Evolutionary conservation across 208 protist species (phyloP).

Genomic region (Zelonia costaricensis): DNA sequence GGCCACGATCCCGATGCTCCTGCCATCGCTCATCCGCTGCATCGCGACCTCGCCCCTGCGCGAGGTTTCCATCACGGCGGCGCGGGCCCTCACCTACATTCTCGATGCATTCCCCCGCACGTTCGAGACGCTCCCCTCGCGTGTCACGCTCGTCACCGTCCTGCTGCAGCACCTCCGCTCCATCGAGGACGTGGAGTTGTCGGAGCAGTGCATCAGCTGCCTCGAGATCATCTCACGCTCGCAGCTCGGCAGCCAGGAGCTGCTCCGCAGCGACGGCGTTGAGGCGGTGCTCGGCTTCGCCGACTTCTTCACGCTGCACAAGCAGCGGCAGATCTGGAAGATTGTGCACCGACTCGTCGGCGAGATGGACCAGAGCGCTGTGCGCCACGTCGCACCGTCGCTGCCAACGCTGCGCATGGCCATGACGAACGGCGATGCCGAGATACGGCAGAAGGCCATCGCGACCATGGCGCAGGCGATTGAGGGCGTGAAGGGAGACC

Average conservation of each 20-base stretch:
- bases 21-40: conserved; percentile 70
- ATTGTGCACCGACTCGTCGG: conserved; percentile 75
- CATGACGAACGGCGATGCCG: conserved; percentile 62
- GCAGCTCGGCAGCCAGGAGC: conserved; percentile 25
- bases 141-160: conserved; percentile 43
- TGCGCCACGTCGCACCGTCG: conserved; percentile 49
- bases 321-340: conserved; percentile 89
- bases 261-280: conserved; percentile 79
- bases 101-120: conserved; percentile 85
- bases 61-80: conserved; percentile 89
- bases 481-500: conserved; percentile 40
- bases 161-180: conserved; percentile 83
- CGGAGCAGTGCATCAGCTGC: conserved; percentile 92
- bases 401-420: conserved; percentile 76
- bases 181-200: conserved; percentile 95
- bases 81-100: conserved; percentile 89
- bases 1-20: conserved; percentile 45
- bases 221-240: conserved; percentile 89
- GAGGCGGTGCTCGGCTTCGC: conserved; percentile 86
- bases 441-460: conserved; percentile 72
- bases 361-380: conserved; percentile 47
- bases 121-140: conserved; percentile 51
- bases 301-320: conserved; percentile 93
- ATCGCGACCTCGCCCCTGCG: conserved; percentile 81
- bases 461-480: conserved; percentile 57